A percentile compares a stretch with the other conserved stretches of the same genome.
phyloP scores from a whole-genome alignment of 176 grass and related monocot species.

The Carex littledalei region DNA sequence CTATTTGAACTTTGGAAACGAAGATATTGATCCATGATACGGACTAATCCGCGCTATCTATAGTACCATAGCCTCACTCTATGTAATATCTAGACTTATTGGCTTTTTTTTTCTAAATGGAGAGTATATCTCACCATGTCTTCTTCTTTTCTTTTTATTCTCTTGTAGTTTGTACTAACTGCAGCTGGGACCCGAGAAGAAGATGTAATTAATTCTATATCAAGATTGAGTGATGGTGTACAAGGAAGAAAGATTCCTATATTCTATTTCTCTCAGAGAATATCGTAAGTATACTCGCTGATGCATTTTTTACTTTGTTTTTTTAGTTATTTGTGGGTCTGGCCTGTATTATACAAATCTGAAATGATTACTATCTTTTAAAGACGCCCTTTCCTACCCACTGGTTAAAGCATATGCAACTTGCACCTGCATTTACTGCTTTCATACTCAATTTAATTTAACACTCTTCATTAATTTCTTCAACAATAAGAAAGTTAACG shows the following conservation, averaged over 20 bases:
- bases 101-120: neutral
- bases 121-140: neutral
- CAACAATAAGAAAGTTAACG: too few species aligned
- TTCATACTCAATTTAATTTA: constrained; percentile 3
- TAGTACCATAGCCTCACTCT: too few species aligned
- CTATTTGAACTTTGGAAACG: too few species aligned
- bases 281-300: constrained; percentile 49
- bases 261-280: constrained; percentile 62
- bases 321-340: constrained; percentile 2
- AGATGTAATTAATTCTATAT: constrained; percentile 50
- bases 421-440: neutral
- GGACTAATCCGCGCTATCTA: too few species aligned
- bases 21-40: too few species aligned
- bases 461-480: neutral
- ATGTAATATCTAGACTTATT: neutral
- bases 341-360: neutral
- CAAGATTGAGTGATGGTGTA: constrained; percentile 40
- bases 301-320: neutral
- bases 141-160: neutral
- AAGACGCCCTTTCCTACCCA: neutral
- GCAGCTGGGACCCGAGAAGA: constrained; percentile 71
- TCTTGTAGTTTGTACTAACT: constrained; percentile 84
- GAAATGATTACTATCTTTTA: neutral
- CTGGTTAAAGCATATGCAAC: neutral
- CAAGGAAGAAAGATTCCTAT: constrained; percentile 67